Evolutionary conservation across 2,329 filamentous ascomycete species (phyloP).

Genomic region (Xylariales sp.): DNA sequence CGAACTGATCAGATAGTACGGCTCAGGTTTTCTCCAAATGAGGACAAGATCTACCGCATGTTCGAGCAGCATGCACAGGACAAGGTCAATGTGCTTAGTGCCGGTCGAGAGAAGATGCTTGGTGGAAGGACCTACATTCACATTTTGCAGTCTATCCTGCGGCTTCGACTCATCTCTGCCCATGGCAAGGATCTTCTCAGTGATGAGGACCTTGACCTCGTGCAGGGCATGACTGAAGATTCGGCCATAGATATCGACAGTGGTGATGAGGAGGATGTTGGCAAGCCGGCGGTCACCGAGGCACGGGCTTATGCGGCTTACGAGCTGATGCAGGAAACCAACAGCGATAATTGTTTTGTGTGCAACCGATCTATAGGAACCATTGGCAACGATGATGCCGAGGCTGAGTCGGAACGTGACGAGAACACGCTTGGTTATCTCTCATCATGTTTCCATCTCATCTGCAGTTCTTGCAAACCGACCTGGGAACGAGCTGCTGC

Average conservation of each 20-base stretch:
- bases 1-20: slow-evolving; percentile 68
- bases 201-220: slow-evolving; percentile 73
- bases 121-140: slow-evolving; percentile 90
- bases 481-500: slow-evolving; percentile 52
- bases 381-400: slow-evolving; percentile 44
- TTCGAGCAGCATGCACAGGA: slow-evolving; percentile 79
- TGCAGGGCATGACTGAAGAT: slow-evolving; percentile 76
- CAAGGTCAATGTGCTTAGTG: slow-evolving; percentile 72
- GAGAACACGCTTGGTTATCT: slow-evolving; percentile 70
- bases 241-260: slow-evolving; percentile 88
- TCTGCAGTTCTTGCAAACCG: slow-evolving; percentile 72
- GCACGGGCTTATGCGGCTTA: slow-evolving; percentile 83
- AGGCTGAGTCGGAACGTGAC: slow-evolving; percentile 53
- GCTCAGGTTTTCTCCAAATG: slow-evolving; percentile 71
- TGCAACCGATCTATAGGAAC: slow-evolving; percentile 64
- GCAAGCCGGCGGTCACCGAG: slow-evolving; percentile 54
- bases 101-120: slow-evolving; percentile 57
- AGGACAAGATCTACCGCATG: slow-evolving; percentile 74
- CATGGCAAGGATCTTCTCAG: slow-evolving; percentile 90
- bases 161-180: slow-evolving; percentile 84
- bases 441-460: slow-evolving; percentile 81
- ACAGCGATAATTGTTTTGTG: slow-evolving; percentile 66
- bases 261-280: slow-evolving; percentile 55
- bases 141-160: slow-evolving; percentile 85
- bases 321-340: slow-evolving; percentile 76